Percentiles rank a stretch among this genome's conserved stretches.
Conservation (phyloP, 2,329 filamentous ascomycete genomes). For the Aureobasidium subglaciale region DNA sequence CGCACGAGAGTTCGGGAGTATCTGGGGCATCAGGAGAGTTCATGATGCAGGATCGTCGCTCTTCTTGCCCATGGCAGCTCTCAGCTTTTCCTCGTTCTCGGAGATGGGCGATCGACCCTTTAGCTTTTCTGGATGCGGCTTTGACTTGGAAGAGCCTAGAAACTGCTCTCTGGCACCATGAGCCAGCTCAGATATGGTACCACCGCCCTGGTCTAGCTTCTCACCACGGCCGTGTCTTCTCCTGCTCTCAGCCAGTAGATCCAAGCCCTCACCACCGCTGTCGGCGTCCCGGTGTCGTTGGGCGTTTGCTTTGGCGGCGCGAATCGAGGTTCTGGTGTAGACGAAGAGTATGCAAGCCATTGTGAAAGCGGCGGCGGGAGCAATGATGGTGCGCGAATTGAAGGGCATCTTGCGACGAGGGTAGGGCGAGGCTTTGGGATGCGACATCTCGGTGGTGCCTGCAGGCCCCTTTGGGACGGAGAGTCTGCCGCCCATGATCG, state of each 20-base stretch:
- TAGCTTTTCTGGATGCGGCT: slow-evolving; percentile 32
- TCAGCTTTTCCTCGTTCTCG: slow-evolving; percentile 33
- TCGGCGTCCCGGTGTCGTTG: slow-evolving; percentile 52
- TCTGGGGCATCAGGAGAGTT: background rate
- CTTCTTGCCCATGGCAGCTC: slow-evolving; percentile 25
- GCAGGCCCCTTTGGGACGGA: slow-evolving; percentile 38
- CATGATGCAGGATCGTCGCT: background rate
- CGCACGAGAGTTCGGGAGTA: slow-evolving; percentile 19
- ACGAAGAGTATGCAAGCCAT: slow-evolving; percentile 55
- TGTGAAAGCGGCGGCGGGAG: slow-evolving; percentile 55
- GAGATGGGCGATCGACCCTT: slow-evolving; percentile 28
- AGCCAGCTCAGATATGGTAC: slow-evolving; percentile 29
- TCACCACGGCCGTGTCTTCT: slow-evolving; percentile 46
- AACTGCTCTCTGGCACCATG: slow-evolving; percentile 23
- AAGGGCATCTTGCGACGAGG: slow-evolving; percentile 26
- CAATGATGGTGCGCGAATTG: slow-evolving; percentile 42
- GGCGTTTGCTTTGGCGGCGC: slow-evolving; percentile 59
- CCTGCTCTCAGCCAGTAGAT: slow-evolving; percentile 45
- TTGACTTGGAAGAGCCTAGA: slow-evolving; percentile 18
- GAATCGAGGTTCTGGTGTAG: slow-evolving; percentile 59
- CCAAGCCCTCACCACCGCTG: slow-evolving; percentile 47
- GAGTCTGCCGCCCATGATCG: slow-evolving; percentile 40
- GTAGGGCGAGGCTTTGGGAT: slow-evolving; percentile 24
- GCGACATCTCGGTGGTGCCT: slow-evolving; percentile 36
- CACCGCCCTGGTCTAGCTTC: slow-evolving; percentile 34